These are phyloP conservation scores for Cladosporium sp. DNA, from an alignment of 2,329 filamentous ascomycete species.

Conservation along the genomic window DNA sequence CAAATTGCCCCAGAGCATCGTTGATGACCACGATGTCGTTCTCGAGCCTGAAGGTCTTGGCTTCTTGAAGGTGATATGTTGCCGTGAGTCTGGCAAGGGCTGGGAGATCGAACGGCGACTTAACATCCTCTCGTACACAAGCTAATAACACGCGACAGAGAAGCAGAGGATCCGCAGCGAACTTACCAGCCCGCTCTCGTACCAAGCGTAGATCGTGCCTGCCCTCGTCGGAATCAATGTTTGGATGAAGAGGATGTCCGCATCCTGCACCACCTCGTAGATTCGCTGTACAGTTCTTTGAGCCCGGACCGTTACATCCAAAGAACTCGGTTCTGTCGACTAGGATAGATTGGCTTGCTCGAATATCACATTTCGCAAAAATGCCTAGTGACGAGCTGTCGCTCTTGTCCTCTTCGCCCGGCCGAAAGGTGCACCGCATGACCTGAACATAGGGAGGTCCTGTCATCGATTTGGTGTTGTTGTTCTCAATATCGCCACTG, in stretches of 20 bases:
- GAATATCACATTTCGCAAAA: conserved; percentile 24
- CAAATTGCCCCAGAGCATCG: conserved; percentile 73
- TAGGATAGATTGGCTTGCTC: conserved; percentile 16
- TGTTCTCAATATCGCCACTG: conserved; percentile 4
- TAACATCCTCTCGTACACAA: conserved; percentile 15
- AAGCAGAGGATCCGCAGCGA: conserved; percentile 20
- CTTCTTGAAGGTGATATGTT: conserved; percentile 18
- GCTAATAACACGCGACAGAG: conserved; percentile 20
- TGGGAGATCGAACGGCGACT: conserved; percentile 25
- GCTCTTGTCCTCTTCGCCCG: background rate
- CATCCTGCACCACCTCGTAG: conserved; percentile 20
- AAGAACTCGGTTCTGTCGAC: conserved; percentile 23
- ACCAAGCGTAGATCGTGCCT: conserved; percentile 25
- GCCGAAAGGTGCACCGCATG: conserved; percentile 1
- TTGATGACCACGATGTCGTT: conserved; percentile 67
- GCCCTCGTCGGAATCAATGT: conserved; percentile 17
- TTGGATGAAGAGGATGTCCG: conserved; percentile 21
- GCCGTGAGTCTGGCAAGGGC: conserved; percentile 26
- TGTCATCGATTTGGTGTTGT: background rate
- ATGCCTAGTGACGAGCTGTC: conserved; percentile 20
- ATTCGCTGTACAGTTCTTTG: conserved; percentile 5
- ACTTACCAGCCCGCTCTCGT: conserved; percentile 15
- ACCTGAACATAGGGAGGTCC: background rate
- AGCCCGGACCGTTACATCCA: conserved; percentile 19
- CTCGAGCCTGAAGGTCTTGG: conserved; percentile 60